Percentiles rank a stretch among this genome's conserved stretches.
These are phyloP conservation scores for Themeda triandra DNA, from an alignment of 176 grass and related monocot genomes.

Conservation along the genomic window DNA sequence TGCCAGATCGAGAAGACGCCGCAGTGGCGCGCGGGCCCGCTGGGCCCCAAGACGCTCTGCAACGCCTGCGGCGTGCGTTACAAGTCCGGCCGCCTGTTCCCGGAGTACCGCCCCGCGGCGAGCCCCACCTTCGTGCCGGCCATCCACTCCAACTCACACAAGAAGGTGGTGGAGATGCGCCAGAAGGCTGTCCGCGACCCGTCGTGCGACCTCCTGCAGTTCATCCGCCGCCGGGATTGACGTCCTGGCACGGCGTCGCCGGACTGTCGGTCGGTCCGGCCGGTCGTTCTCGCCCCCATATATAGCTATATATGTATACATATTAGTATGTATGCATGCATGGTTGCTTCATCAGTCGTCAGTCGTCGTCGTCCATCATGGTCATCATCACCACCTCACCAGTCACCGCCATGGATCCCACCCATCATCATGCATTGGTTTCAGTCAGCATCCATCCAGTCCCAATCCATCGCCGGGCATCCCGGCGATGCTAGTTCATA, in stretches of 20 bases:
- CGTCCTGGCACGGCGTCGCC: neutral
- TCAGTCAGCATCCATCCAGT: conserved; percentile 41
- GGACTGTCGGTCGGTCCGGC: conserved; percentile 19
- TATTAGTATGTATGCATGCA: conserved; percentile 69
- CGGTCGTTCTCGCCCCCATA: conserved; percentile 35
- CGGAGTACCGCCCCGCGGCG: conserved; percentile 91
- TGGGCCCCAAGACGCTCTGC: conserved; percentile 96
- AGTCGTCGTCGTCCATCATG: conserved; percentile 40
- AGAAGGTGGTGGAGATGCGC: conserved; percentile 99
- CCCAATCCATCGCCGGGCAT: conserved; percentile 16
- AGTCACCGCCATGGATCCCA: conserved; percentile 30
- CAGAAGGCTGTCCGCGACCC: conserved; percentile 40
- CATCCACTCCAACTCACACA: conserved; percentile 97
- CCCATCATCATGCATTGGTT: conserved; percentile 47
- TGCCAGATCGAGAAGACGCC: conserved; percentile 98
- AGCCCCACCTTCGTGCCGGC: conserved; percentile 90
- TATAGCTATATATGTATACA: conserved; percentile 72
- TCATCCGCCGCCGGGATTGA: conserved; percentile 81
- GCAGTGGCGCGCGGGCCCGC: conserved; percentile 91
- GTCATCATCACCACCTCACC: conserved; percentile 22
- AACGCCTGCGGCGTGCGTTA: conserved; percentile 97
- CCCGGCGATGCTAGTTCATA: conserved; percentile 34
- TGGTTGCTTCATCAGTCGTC: conserved; percentile 63
- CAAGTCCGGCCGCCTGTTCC: conserved; percentile 95
- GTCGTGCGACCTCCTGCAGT: conserved; percentile 65